Base-by-base conservation (phyloP, 495 filamentous ascomycete species). In the Paragyromitra xinjiangensis region DNA sequence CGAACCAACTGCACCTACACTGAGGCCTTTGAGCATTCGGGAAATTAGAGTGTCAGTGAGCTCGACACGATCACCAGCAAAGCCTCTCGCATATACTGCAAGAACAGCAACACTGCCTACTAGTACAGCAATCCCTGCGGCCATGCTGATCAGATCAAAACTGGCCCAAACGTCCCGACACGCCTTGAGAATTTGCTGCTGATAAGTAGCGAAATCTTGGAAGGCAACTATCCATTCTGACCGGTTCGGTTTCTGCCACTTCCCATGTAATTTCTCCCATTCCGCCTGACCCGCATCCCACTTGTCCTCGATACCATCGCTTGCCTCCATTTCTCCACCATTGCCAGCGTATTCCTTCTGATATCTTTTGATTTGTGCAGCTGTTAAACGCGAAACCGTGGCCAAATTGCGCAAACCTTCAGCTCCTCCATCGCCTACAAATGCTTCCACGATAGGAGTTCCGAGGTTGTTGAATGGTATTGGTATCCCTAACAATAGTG, bases 401-500 rank as follows among this genome's bases (percentile, higher is more conserved):
- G 91, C 91, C 56, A 99, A 84, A 66, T 92, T 94, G 61, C 88
- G 84, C 89, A 91, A 94, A 9, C 81, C 81, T 61, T 92, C 88
- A 62, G 88, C 87, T 6, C 91, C 91, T 6, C 84, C 85, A 3
- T 85, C 75, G 4, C 94, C 93, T 44, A 90, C 86, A 84, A 99
- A 99, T 9, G 93, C 94, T 84, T 98, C 95, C 73, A 95, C 92
- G 76, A 99, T 98, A 0, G 95, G 95, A 3, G 90, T 88, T 12
- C 95, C 95, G n/a, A 99, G 88, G 84, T 97, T 99, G 81, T 98
- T 99, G 85, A 93, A 99, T 0, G 95, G 95, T 78, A 99, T 94
- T 4, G 95, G 95, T 81, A 97, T 87, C 34, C 95, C 95, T 7
- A 99, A 86, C 29, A 98, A 86, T 59, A 98, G 84, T 3, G 95